Percentiles rank a stretch among this genome's conserved stretches.
Evolutionary conservation across 2,329 filamentous ascomycete species (phyloP).

Genomic region (Colletotrichum cordylinicola): DNA sequence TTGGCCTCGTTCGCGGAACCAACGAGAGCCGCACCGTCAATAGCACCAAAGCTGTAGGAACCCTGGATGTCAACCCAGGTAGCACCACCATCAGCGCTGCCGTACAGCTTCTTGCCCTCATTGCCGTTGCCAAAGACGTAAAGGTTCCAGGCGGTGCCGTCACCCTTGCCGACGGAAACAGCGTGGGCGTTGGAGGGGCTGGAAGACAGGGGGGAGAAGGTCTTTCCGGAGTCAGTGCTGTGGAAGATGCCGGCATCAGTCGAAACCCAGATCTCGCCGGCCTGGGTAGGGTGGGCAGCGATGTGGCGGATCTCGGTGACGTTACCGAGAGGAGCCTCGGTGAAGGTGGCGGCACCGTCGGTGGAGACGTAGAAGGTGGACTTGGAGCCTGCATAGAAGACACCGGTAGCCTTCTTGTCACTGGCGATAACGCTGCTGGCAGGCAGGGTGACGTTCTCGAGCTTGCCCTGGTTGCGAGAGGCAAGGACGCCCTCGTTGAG

Average conservation of each 20-base stretch:
- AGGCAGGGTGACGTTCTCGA: slow-evolving; percentile 50
- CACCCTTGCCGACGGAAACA: slow-evolving; percentile 48
- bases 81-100: slow-evolving; percentile 45
- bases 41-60: slow-evolving; percentile 48
- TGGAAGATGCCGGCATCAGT: slow-evolving; percentile 60
- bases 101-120: slow-evolving; percentile 49
- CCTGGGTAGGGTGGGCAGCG: slow-evolving; percentile 58
- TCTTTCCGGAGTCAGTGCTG: slow-evolving; percentile 55
- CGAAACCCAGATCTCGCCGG: slow-evolving; percentile 66
- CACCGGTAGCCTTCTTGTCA: slow-evolving; percentile 57
- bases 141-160: slow-evolving; percentile 46
- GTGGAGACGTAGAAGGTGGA: slow-evolving; percentile 57
- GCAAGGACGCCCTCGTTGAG: slow-evolving; percentile 44
- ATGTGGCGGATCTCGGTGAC: slow-evolving; percentile 58
- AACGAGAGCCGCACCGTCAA: slow-evolving; percentile 42
- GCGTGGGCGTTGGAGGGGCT: slow-evolving; percentile 44
- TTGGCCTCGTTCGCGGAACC: slow-evolving; percentile 51
- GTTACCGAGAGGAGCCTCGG: slow-evolving; percentile 38
- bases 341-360: slow-evolving; percentile 52
- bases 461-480: slow-evolving; percentile 45
- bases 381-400: slow-evolving; percentile 57
- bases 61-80: slow-evolving; percentile 55
- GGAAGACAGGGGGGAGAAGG: slow-evolving; percentile 46
- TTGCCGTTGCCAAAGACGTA: slow-evolving; percentile 53
- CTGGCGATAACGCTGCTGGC: slow-evolving; percentile 54